Evolutionary conservation across 2,329 filamentous ascomycete genomes (phyloP).

Genomic region (Capronia americana): DNA sequence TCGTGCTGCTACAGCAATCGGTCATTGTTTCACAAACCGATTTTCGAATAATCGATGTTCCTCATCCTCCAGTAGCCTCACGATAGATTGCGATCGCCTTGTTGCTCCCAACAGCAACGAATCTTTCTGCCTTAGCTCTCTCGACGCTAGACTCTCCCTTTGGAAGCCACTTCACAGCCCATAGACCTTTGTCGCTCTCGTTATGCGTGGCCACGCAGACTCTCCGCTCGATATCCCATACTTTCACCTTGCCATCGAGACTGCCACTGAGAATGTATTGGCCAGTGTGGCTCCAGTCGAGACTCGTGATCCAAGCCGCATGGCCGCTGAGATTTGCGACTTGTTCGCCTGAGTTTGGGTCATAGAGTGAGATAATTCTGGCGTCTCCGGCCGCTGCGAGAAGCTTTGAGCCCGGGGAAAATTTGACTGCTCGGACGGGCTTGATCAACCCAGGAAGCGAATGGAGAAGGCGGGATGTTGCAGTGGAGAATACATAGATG

Average conservation of each 20-base stretch:
- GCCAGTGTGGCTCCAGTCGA: conserved; percentile 93
- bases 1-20: background rate
- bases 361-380: conserved; percentile 86
- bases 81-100: conserved; percentile 80
- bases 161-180: conserved; percentile 83
- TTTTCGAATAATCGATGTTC: background rate
- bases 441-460: conserved; percentile 84
- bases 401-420: conserved; percentile 83
- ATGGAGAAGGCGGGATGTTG: conserved; percentile 79
- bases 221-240: conserved; percentile 87
- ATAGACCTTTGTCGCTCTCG: conserved; percentile 84
- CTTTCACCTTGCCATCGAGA: conserved; percentile 92
- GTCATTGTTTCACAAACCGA: background rate
- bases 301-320: conserved; percentile 83
- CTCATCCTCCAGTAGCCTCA: conserved; percentile 74
- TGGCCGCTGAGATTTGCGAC: conserved; percentile 83
- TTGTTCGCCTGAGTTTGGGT: conserved; percentile 89
- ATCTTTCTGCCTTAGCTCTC: conserved; percentile 64
- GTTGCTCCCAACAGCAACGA: conserved; percentile 79
- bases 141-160: conserved; percentile 59
- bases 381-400: conserved; percentile 91
- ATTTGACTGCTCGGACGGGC: conserved; percentile 82
- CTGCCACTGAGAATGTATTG: conserved; percentile 88
- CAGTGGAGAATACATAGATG: conserved; percentile 92
- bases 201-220: conserved; percentile 91